These are phyloP conservation scores for Trichoderma guizhouense DNA, from an alignment of 2,329 filamentous ascomycete species.

Conservation along the genomic window DNA sequence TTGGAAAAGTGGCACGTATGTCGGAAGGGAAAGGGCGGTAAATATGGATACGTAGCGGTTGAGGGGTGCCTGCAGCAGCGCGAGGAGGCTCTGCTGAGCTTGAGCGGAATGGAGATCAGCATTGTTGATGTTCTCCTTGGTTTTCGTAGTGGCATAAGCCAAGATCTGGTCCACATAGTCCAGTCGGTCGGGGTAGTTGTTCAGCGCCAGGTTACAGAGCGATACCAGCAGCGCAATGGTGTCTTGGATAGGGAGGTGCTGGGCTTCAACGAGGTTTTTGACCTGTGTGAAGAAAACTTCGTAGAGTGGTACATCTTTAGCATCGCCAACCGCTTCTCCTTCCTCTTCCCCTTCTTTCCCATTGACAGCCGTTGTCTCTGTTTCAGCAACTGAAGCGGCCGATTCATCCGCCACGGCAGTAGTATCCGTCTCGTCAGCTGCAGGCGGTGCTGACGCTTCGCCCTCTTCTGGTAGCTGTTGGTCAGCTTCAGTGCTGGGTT, in stretches of 20 bases:
- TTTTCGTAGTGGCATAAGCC: constrained; percentile 82
- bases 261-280: constrained; percentile 85
- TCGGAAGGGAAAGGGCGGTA: constrained; percentile 89
- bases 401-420: constrained; percentile 32
- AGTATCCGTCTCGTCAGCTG: constrained; percentile 22
- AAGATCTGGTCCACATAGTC: constrained; percentile 96
- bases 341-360: constrained; percentile 33
- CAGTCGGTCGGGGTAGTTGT: constrained; percentile 87
- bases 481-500: neutral
- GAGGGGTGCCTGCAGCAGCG: constrained; percentile 84
- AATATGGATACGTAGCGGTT: constrained; percentile 91
- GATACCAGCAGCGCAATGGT: constrained; percentile 94
- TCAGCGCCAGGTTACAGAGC: constrained; percentile 85
- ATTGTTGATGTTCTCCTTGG: constrained; percentile 84
- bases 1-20: constrained; percentile 84
- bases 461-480: constrained; percentile 25
- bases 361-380: constrained; percentile 49
- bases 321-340: constrained; percentile 26
- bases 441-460: constrained; percentile 26
- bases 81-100: constrained; percentile 84
- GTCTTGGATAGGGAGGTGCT: constrained; percentile 89
- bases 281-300: constrained; percentile 98
- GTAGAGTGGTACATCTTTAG: constrained; percentile 77
- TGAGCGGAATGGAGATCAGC: constrained; percentile 88
- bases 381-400: constrained; percentile 24